Percentiles rank a stretch among this genome's conserved stretches.
Evolutionary conservation across 2,329 filamentous ascomycete genomes (phyloP).

Genomic region (Aureobasidium sp.): DNA sequence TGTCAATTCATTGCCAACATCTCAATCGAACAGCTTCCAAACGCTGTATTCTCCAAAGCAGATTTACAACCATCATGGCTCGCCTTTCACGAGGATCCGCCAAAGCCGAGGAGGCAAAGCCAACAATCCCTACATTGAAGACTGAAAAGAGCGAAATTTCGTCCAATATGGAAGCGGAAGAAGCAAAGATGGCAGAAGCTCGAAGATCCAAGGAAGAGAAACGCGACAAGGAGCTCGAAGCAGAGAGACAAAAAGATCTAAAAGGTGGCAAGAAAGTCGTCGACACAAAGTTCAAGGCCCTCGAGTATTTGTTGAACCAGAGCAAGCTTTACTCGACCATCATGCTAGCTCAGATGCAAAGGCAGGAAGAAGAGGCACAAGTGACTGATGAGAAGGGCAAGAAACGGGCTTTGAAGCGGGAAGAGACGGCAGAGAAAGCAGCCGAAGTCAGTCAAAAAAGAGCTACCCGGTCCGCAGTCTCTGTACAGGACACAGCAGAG

Average conservation of each 20-base stretch:
- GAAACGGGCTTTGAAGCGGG: slow-evolving; percentile 37
- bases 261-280: slow-evolving; percentile 37
- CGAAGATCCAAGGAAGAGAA: slow-evolving; percentile 38
- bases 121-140: slow-evolving; percentile 27
- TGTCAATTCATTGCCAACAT: neutral
- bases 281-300: slow-evolving; percentile 44
- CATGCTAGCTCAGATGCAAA: slow-evolving; percentile 46
- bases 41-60: neutral
- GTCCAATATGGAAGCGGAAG: slow-evolving; percentile 37
- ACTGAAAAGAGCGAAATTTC: slow-evolving; percentile 26
- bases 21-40: neutral
- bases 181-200: slow-evolving; percentile 36
- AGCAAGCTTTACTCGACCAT: slow-evolving; percentile 45
- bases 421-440: slow-evolving; percentile 39
- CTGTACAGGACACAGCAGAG: slow-evolving; percentile 20
- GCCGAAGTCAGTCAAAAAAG: slow-evolving; percentile 39
- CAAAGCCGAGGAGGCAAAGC: slow-evolving; percentile 22
- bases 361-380: slow-evolving; percentile 41
- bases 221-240: slow-evolving; percentile 35
- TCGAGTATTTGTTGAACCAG: slow-evolving; percentile 45
- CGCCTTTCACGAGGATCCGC: neutral
- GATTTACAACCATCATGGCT: neutral
- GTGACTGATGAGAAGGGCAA: slow-evolving; percentile 38
- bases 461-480: slow-evolving; percentile 32
- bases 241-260: slow-evolving; percentile 39